phyloP scores from a whole-genome alignment of 1,284 basidiomycete genomes.

The Puccinia triticina region DNA sequence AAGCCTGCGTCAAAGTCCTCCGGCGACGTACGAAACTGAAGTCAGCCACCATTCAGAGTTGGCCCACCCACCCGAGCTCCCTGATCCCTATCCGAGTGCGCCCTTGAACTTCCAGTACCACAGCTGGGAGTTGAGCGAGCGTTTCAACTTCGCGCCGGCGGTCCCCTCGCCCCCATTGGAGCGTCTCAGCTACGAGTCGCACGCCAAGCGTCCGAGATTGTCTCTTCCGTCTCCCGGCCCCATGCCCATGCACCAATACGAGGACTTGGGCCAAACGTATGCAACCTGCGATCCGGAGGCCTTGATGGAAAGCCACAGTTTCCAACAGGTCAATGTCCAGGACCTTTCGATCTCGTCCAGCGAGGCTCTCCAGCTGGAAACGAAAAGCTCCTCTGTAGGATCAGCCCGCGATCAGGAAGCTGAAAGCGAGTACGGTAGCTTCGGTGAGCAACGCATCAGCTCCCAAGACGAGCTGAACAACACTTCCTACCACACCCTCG shows the following conservation, averaged over 20 bases:
- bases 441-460: background rate
- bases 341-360: background rate
- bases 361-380: background rate
- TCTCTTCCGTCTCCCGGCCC: background rate
- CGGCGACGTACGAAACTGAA: background rate
- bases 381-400: background rate
- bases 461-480: background rate
- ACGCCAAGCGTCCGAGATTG: constrained; percentile 25
- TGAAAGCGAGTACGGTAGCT: background rate
- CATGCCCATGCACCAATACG: background rate
- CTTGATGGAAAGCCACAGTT: background rate
- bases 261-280: constrained; percentile 18
- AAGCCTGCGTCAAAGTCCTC: background rate
- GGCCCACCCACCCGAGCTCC: background rate
- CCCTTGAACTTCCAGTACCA: constrained; percentile 16
- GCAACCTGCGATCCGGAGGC: background rate
- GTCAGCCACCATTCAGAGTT: background rate
- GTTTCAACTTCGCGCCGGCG: background rate
- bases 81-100: constrained; percentile 8
- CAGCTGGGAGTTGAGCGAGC: constrained; percentile 2
- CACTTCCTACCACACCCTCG: background rate
- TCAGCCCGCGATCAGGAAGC: constrained; percentile 4
- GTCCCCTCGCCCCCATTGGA: background rate
- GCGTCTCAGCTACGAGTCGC: constrained; percentile 9
- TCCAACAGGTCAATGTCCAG: background rate